Base-by-base conservation (phyloP, 2,329 filamentous ascomycete genomes). In the Pyricularia pennisetigena region DNA sequence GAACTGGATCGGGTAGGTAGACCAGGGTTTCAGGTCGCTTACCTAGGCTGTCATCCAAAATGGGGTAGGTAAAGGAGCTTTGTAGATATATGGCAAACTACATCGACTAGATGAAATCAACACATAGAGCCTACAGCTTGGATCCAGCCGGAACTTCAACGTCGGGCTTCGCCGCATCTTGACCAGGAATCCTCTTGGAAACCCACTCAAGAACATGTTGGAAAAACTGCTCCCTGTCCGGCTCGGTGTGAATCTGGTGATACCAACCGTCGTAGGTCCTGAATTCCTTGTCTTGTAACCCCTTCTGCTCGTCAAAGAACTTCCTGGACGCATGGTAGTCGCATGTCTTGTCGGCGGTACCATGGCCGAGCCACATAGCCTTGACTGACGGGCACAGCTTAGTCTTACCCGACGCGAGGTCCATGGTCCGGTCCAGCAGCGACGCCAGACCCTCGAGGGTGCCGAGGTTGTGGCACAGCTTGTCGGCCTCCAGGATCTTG, bases 401-500 rank as follows among this genome's bases (percentile, higher is more conserved):
- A 32, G 87, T 78, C 66, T 80, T 82, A 2, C 88, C 90, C 6
- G 77, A 79, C 5, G 86, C 79, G 70, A 97, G 78, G 67, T 82
- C 82, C 5, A 79, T 79, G 1, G 89, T 89, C 29, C 94, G 86
- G 76, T 96, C 92, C 71, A 97, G 79, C 84, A 97, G 84, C 0
- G 86, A 89, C 0, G 90, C 85, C 41, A 97, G 76, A 0, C 91
- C 91, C 76, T 94, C 89, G n/a, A 84, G 82, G 7, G 94, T 97
- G 49, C 93, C 94, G 2, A 88, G 94, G 77, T 94, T 85, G 78
- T 97, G 93, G 77, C 89, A 88, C 67, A 97, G 81, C 66, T 82
- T 75, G 77, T 97, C 94, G 32, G 86, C 83, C 2, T 80, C 79
- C 71, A 91, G 84, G 29, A 81, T 83, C 73, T 85, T 81, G 67